phyloP scores from a whole-genome alignment of 2,329 filamentous ascomycete species.

The Beauveria bassiana region DNA sequence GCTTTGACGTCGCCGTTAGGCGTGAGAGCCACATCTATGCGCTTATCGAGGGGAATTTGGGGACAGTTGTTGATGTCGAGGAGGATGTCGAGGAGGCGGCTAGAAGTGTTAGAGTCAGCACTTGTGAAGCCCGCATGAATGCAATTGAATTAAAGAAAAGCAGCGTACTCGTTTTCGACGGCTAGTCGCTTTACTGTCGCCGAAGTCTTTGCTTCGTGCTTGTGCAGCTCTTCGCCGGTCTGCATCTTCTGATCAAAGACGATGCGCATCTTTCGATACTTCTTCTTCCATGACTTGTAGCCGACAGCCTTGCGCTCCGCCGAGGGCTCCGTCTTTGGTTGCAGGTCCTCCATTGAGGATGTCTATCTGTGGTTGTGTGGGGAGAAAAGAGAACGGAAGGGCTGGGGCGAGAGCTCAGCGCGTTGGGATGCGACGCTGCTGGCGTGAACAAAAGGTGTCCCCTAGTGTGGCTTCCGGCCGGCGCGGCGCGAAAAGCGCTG shows the following conservation, averaged over 20 bases:
- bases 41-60: slow-evolving; percentile 66
- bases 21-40: slow-evolving; percentile 59
- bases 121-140: not conserved
- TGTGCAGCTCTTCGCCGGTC: slow-evolving; percentile 74
- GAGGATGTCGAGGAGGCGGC: slow-evolving; percentile 80
- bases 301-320: slow-evolving; percentile 29
- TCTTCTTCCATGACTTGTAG: slow-evolving; percentile 77
- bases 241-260: slow-evolving; percentile 71
- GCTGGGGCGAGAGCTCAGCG: not conserved
- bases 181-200: slow-evolving; percentile 76
- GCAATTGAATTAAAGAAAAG: too few species aligned
- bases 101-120: slow-evolving; percentile 29
- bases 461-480: not conserved
- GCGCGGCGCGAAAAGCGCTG: not conserved
- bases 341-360: slow-evolving; percentile 24
- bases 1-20: slow-evolving; percentile 34
- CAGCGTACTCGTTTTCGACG: slow-evolving; percentile 80
- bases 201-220: slow-evolving; percentile 71
- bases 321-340: slow-evolving; percentile 37
- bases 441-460: not conserved
- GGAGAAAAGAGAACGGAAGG: not conserved
- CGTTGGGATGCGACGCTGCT: not conserved
- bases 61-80: slow-evolving; percentile 81
- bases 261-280: slow-evolving; percentile 86
- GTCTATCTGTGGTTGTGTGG: not conserved